Percentiles rank a stretch among this genome's conserved stretches.
These are phyloP conservation scores for Hydnomerulius pinastri DNA, from an alignment of 768 basidiomycete genomes.

Conservation along the genomic window DNA sequence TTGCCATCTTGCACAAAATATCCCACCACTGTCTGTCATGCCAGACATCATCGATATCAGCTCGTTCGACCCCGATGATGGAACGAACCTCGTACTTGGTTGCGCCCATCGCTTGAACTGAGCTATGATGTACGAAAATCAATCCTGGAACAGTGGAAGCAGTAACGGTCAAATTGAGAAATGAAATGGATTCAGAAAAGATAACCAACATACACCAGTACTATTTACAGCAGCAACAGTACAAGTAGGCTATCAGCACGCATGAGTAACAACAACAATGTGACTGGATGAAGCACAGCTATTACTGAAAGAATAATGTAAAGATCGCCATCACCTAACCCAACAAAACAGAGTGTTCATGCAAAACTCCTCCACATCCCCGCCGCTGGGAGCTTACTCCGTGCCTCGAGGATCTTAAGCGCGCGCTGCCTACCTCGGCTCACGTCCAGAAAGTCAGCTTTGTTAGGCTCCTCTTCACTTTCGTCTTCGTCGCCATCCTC, in stretches of 20 bases:
- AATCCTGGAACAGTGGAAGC: neutral
- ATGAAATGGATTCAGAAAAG: neutral
- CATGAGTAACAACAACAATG: slow-evolving; percentile 22
- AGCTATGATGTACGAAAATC: slow-evolving; percentile 3
- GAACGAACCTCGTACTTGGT: slow-evolving; percentile 17
- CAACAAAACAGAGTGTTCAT: slow-evolving; percentile 20
- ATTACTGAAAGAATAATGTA: slow-evolving; percentile 36
- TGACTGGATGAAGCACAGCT: slow-evolving; percentile 31
- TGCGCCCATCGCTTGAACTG: neutral
- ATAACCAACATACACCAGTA: neutral
- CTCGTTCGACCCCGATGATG: neutral
- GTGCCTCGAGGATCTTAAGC: slow-evolving; percentile 66
- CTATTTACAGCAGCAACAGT: slow-evolving; percentile 7
- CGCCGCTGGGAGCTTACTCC: slow-evolving; percentile 64
- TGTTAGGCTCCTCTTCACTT: slow-evolving; percentile 24
- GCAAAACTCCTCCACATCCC: slow-evolving; percentile 87
- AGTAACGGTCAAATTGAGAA: neutral
- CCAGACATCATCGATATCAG: neutral
- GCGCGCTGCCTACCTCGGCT: slow-evolving; percentile 60
- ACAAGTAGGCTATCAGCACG: slow-evolving; percentile 12
- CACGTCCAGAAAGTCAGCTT: slow-evolving; percentile 22
- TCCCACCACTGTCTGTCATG: slow-evolving; percentile 8
- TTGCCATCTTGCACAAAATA: slow-evolving; percentile 25
- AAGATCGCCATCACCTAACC: slow-evolving; percentile 12
- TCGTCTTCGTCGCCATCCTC: slow-evolving; percentile 47